Evolutionary conservation across 2,329 filamentous ascomycete genomes (phyloP).

Genomic region (Diaporthe sp.): DNA sequence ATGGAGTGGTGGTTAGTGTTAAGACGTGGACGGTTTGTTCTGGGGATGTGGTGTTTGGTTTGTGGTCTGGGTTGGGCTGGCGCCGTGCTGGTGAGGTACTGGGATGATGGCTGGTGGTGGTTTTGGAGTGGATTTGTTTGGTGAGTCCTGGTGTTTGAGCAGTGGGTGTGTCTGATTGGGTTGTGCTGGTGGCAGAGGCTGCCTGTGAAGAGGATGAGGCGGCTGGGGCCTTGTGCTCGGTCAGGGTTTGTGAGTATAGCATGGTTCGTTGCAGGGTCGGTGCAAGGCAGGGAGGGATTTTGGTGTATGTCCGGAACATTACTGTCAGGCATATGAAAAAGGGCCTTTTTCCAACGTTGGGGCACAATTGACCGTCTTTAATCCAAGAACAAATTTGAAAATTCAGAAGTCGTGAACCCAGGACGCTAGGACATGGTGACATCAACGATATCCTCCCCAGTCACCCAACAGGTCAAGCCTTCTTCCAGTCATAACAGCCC

Average conservation of each 20-base stretch:
- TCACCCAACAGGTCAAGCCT: background rate
- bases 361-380: accelerated
- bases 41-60: background rate
- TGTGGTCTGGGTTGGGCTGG: slow-evolving; percentile 10
- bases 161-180: background rate
- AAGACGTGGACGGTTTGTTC: slow-evolving; percentile 32
- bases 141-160: background rate
- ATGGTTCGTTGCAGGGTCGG: background rate
- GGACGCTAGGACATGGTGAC: slow-evolving; percentile 17
- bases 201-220: background rate
- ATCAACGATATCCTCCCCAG: slow-evolving; percentile 3
- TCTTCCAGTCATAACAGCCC: no score
- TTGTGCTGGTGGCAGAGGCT: background rate
- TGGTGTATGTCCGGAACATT: background rate
- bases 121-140: background rate
- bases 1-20: slow-evolving; percentile 24
- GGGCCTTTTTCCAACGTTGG: accelerated
- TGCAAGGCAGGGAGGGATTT: background rate
- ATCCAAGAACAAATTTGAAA: background rate
- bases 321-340: background rate
- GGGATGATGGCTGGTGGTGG: background rate
- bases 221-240: background rate
- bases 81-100: background rate
- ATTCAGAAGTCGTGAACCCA: background rate
- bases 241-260: slow-evolving; percentile 26